A percentile compares a stretch with the other conserved stretches of the same genome.
phyloP scores from a whole-genome alignment of 768 basidiomycete genomes.

The Podaxis sp. region DNA sequence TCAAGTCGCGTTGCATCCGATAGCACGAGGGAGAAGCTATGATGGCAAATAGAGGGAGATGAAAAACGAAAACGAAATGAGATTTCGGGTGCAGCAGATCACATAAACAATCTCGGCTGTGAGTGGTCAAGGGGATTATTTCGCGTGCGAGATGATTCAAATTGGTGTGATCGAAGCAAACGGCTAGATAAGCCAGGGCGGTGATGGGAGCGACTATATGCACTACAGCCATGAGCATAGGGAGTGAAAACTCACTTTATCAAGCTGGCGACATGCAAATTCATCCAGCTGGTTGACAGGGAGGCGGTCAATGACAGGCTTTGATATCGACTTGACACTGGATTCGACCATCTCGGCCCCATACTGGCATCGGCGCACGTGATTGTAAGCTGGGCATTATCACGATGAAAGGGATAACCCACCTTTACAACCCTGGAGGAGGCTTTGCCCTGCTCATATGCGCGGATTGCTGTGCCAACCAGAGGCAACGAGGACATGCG shows the following conservation, averaged over 20 bases:
- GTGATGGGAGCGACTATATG: not conserved
- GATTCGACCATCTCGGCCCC: conserved; percentile 87
- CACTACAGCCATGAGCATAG: not conserved
- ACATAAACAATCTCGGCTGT: not conserved
- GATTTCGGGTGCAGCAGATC: not conserved
- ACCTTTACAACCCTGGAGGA: conserved; percentile 85
- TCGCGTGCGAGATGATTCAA: not conserved
- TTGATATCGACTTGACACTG: conserved; percentile 73
- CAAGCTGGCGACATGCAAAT: conserved; percentile 85
- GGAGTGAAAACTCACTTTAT: conserved; percentile 51
- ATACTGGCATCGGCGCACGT: conserved; percentile 48
- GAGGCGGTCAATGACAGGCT: conserved; percentile 76
- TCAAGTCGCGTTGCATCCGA: not conserved
- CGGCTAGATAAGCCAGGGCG: not conserved
- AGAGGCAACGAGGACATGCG: conserved; percentile 69
- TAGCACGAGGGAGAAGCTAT: not conserved
- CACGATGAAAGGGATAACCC: conserved; percentile 15
- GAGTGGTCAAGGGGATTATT: not conserved
- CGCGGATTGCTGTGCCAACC: conserved; percentile 65
- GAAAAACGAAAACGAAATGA: not conserved
- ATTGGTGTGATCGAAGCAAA: not conserved
- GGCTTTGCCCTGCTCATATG: conserved; percentile 81
- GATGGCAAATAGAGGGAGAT: no score
- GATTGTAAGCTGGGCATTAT: not conserved
- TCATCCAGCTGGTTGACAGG: conserved; percentile 79